Evolutionary conservation across 2,329 filamentous ascomycete genomes (phyloP).

Genomic region (Penicillium sp.): DNA sequence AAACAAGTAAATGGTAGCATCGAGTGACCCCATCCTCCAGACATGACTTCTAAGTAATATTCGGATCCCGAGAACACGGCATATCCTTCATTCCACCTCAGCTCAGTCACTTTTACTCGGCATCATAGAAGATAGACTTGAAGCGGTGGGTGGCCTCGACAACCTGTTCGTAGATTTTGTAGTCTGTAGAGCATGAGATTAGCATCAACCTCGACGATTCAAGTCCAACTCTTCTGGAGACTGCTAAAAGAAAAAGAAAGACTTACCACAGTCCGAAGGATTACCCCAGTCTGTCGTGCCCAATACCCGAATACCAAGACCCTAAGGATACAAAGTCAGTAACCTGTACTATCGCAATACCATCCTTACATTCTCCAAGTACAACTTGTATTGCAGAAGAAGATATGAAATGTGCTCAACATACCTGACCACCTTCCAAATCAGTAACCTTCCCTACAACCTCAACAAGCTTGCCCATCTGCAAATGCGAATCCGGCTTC

Average conservation of each 20-base stretch:
- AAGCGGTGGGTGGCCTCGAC: constrained; percentile 85
- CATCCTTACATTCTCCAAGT: background rate
- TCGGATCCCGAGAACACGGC: background rate
- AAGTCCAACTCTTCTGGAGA: background rate
- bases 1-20: background rate
- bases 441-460: constrained; percentile 54
- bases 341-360: background rate
- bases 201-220: background rate
- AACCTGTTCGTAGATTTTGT: constrained; percentile 74
- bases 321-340: constrained; percentile 34
- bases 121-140: constrained; percentile 78
- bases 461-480: constrained; percentile 54
- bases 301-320: constrained; percentile 49
- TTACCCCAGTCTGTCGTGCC: constrained; percentile 52
- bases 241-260: background rate
- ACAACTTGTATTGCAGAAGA: background rate
- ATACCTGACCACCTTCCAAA: constrained; percentile 48
- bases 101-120: constrained; percentile 20
- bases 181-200: constrained; percentile 61
- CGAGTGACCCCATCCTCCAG: background rate
- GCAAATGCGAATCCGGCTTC: constrained; percentile 62
- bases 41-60: background rate
- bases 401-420: constrained; percentile 15
- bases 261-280: constrained; percentile 47
- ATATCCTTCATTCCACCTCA: background rate